A percentile compares a stretch with the other conserved stretches of the same genome.
Conservation (phyloP, 306 rosid species). For the Adenanthera pavonina region DNA sequence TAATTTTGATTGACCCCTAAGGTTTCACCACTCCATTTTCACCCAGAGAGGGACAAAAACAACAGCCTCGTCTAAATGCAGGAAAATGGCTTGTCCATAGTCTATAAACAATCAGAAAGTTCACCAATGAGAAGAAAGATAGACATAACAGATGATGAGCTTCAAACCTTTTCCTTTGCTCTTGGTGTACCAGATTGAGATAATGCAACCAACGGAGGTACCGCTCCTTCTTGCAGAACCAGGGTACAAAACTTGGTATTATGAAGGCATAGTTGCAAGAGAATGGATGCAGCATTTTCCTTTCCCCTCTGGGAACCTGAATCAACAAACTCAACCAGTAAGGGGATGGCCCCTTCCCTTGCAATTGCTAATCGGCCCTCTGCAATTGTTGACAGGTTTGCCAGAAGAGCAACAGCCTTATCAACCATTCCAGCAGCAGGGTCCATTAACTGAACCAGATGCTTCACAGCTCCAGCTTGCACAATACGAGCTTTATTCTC, state of each 20-base stretch:
- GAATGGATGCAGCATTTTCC: conserved; percentile 86
- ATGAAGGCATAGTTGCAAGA: conserved; percentile 88
- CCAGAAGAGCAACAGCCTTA: conserved; percentile 88
- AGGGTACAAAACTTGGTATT: conserved; percentile 76
- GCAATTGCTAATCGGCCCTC: conserved; percentile 79
- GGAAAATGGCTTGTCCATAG: conserved; percentile 6
- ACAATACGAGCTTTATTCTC: conserved; percentile 92
- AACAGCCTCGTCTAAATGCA: conserved; percentile 13
- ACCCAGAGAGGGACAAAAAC: conserved; percentile 8
- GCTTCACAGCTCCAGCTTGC: conserved; percentile 90
- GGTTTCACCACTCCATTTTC: background rate
- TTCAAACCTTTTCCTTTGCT: conserved; percentile 91
- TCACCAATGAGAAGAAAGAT: conserved; percentile 14
- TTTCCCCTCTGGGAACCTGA: conserved; percentile 88
- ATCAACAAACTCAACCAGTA: conserved; percentile 82
- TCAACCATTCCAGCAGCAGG: conserved; percentile 83
- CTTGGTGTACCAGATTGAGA: conserved; percentile 89
- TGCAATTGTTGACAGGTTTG: conserved; percentile 80
- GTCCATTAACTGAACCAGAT: conserved; percentile 74
- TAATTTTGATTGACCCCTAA: conserved; percentile 15
- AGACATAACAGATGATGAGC: conserved; percentile 28
- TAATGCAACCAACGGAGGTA: conserved; percentile 92
- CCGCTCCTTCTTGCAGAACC: conserved; percentile 97
- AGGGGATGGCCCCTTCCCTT: conserved; percentile 79
- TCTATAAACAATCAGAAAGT: conserved; percentile 7